Base-by-base conservation (phyloP, 2,329 filamentous ascomycete genomes). In the Cladosporium sp. region DNA sequence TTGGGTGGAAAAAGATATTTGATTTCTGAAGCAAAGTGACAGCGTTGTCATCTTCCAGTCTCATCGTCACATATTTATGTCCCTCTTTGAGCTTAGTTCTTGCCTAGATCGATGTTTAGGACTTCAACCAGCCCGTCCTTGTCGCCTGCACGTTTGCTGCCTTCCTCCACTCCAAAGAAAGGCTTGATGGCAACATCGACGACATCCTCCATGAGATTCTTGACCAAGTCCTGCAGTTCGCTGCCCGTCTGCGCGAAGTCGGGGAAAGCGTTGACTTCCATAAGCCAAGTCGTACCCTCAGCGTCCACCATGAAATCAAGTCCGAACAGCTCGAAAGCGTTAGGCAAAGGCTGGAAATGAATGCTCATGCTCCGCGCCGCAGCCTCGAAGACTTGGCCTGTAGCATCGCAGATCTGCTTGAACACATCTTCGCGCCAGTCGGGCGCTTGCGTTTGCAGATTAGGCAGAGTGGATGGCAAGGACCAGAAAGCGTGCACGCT, bases 221-320 rank as follows among this genome's bases (percentile, higher is more conserved):
- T 85, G 28, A 99, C 89, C 49, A 98, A 78, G 0, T 80, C 85
- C 74, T 84, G 87, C 69, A 96, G 78, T 65, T 91, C 89, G 8
- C 85, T 84, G 0, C 95, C 95, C 18, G 93, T 97, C 85, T 98
- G 94, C 74, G 86, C 88, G 75, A 98, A 98, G 80, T 99, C 95
- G 11, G 95, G 95, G 79, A 96, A 99, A 0, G 94, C 92, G 81
- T 99, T 99, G 35, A 96, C 86, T 81, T 99, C 95, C 65, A 99
- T 81, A 73, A 99, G 77, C 88, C 89, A 97, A 3, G 88, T 86
- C 3, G 74, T 83, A 0, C 87, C 89, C 10, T 76, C 73, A 0
- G 76, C 83, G 73, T 93, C 91, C 11, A 97, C 88, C 73, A 99
- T 78, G 75, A 95, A 99, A 76, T 99, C 95, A 50, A 98, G 78